These are phyloP conservation scores for Talaromyces sp. DNA, from an alignment of 2,329 filamentous ascomycete species.

Conservation along the genomic window DNA sequence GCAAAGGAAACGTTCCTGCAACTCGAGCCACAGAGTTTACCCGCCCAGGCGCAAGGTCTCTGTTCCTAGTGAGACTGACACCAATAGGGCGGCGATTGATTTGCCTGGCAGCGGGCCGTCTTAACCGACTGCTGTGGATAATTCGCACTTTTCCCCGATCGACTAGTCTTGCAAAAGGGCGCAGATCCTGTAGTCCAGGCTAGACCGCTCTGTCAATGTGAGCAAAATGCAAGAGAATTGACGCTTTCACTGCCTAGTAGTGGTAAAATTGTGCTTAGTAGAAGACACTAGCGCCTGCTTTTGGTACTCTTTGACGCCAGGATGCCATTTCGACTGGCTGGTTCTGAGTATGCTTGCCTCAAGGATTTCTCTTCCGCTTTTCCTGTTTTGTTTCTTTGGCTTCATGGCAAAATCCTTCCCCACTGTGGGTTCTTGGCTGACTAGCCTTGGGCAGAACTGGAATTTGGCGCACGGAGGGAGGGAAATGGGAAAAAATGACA, in stretches of 20 bases:
- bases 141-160: neutral
- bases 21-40: neutral
- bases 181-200: neutral
- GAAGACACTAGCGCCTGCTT: neutral
- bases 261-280: neutral
- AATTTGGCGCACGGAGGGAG: neutral
- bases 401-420: neutral
- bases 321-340: neutral
- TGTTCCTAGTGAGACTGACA: neutral
- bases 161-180: neutral
- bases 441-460: neutral
- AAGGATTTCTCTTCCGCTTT: neutral
- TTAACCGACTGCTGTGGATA: neutral
- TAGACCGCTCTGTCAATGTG: neutral
- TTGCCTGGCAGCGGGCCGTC: neutral
- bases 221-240: neutral
- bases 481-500: neutral
- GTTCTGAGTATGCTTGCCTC: neutral
- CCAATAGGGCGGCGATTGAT: neutral
- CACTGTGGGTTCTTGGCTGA: neutral
- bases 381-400: neutral
- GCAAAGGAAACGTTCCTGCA: neutral
- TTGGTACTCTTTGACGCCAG: neutral
- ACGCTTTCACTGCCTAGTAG: neutral
- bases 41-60: neutral